Percentiles rank a stretch among this genome's conserved stretches.
These are phyloP conservation scores for Juglanconis sp. DNA, from an alignment of 2,329 filamentous ascomycete species.

Conservation along the genomic window DNA sequence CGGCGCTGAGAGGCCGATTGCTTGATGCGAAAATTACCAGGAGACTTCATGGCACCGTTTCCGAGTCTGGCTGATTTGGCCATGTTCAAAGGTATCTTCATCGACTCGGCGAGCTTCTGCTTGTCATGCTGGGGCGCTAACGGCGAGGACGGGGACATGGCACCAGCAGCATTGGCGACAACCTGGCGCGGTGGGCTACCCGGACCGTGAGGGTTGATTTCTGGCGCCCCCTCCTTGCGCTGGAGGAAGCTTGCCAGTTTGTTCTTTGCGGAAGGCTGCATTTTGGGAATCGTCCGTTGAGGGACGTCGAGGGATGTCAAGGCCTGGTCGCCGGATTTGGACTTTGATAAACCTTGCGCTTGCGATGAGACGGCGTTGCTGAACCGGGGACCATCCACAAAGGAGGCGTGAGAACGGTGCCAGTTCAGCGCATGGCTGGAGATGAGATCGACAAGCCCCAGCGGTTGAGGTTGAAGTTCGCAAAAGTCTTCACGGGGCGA, in stretches of 20 bases:
- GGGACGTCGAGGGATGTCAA: not conserved
- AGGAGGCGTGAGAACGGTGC: not conserved
- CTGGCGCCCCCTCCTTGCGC: conserved; percentile 1
- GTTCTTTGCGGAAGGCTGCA: conserved; percentile 30
- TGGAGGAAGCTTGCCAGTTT: conserved; percentile 33
- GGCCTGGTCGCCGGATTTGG: not conserved
- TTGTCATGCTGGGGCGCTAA: conserved; percentile 1
- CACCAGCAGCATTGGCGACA: not conserved
- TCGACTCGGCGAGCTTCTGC: not conserved
- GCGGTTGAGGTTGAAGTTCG: not conserved
- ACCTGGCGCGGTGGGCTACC: conserved; percentile 17
- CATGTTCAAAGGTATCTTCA: conserved; percentile 15
- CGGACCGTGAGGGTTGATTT: conserved; percentile 13
- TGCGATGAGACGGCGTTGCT: not conserved
- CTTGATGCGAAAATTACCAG: not conserved
- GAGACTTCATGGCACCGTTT: not conserved
- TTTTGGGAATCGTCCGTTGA: conserved; percentile 20
- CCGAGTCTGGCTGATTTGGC: not conserved
- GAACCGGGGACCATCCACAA: not conserved
- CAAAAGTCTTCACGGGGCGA: not conserved
- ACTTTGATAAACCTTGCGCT: not conserved
- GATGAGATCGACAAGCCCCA: not conserved
- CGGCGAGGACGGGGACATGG: conserved; percentile 1
- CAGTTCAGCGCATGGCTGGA: not conserved
- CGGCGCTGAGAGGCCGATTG: not conserved